These are phyloP conservation scores for Colletotrichum higginsianum DNA, from an alignment of 2,329 filamentous ascomycete genomes.

Conservation along the genomic window DNA sequence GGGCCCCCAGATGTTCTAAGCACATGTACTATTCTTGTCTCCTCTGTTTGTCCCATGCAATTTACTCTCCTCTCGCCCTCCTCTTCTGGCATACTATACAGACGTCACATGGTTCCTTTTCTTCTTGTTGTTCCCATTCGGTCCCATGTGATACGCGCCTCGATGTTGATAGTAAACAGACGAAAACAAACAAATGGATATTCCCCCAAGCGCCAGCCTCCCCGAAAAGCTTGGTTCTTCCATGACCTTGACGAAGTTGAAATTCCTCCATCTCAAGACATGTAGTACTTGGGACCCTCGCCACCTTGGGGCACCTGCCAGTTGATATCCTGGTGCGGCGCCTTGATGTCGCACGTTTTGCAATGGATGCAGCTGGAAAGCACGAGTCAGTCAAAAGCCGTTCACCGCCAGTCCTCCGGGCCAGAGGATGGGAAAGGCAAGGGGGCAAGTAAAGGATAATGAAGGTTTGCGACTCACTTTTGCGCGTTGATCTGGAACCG, in stretches of 20 bases:
- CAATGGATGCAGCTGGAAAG: conserved; percentile 91
- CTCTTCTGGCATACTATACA: background rate
- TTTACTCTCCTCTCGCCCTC: background rate
- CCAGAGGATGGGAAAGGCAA: conserved; percentile 7
- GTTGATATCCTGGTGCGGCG: conserved; percentile 96
- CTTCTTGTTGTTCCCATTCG: background rate
- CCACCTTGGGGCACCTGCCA: conserved; percentile 96
- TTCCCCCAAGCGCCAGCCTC: background rate
- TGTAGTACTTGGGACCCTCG: conserved; percentile 81
- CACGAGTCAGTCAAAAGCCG: conserved; percentile 15
- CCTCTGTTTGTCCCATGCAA: background rate
- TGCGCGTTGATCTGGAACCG: conserved; percentile 98
- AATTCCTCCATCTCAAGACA: conserved; percentile 62
- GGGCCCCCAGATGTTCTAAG: background rate
- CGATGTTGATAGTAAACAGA: background rate
- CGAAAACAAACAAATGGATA: background rate
- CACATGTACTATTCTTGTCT: background rate
- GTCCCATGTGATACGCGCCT: background rate
- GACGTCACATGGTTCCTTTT: background rate
- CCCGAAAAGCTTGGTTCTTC: too few species aligned
- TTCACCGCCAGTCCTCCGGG: conserved; percentile 1
- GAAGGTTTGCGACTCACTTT: conserved; percentile 77
- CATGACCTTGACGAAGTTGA: background rate
- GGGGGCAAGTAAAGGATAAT: background rate
- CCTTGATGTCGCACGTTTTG: conserved; percentile 99